Conservation (phyloP, 2,329 filamentous ascomycete species). For the Aspergillus glaucus region DNA sequence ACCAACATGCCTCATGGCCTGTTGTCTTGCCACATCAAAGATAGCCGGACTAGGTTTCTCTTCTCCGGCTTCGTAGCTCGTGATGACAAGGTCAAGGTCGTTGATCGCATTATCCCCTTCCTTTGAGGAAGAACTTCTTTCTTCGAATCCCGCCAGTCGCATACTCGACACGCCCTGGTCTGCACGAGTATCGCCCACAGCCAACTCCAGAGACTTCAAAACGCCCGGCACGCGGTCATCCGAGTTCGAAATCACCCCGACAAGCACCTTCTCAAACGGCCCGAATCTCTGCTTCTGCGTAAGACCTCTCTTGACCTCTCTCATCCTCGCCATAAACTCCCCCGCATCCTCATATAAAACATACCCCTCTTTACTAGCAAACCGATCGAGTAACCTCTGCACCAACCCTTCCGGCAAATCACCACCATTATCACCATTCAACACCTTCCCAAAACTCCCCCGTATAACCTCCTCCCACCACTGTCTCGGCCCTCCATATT, state of each 20-base stretch:
- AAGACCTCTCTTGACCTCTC: constrained; percentile 5
- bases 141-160: constrained; percentile 17
- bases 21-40: constrained; percentile 32
- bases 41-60: constrained; percentile 39
- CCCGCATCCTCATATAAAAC: constrained; percentile 34
- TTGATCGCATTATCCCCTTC: constrained; percentile 2
- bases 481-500: constrained; percentile 33
- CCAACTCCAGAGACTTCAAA: constrained; percentile 33
- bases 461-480: constrained; percentile 42
- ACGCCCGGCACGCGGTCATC: constrained; percentile 39
- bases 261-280: constrained; percentile 29
- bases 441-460: constrained; percentile 27
- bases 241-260: constrained; percentile 43
- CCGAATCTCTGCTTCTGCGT: constrained; percentile 9
- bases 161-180: constrained; percentile 24
- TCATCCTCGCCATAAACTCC: constrained; percentile 31
- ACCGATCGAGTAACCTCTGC: constrained; percentile 30
- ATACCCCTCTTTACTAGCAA: constrained; percentile 36
- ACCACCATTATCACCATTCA: constrained; percentile 6
- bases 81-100: constrained; percentile 41
- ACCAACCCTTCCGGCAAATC: constrained; percentile 26
- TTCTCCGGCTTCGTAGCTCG: constrained; percentile 41
- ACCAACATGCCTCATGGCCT: constrained; percentile 16
- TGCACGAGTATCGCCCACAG: constrained; percentile 29
- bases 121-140: constrained; percentile 3